phyloP scores from a whole-genome alignment of 1,284 basidiomycete species.

The Veloboletus limbatus region DNA sequence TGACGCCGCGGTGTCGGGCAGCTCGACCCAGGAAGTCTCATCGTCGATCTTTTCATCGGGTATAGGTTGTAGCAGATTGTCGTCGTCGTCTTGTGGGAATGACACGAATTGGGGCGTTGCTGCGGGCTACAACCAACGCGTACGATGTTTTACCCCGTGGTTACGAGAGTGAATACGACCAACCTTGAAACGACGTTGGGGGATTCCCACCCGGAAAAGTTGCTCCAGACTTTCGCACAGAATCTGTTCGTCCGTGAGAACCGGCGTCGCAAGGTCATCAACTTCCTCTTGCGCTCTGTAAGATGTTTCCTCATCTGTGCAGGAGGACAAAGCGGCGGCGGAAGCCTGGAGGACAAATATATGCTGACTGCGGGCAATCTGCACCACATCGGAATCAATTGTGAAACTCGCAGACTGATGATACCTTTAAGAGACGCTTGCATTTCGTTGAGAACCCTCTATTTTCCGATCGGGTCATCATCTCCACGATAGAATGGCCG shows the following conservation, averaged over 20 bases:
- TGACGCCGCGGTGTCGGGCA: constrained; percentile 11
- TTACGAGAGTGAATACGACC: constrained; percentile 14
- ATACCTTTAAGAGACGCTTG: constrained; percentile 49
- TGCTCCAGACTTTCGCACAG: constrained; percentile 48
- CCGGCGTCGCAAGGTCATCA: constrained; percentile 11
- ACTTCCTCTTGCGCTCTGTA: constrained; percentile 14
- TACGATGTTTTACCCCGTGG: not conserved
- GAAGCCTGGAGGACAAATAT: constrained; percentile 21
- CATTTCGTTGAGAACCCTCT: constrained; percentile 43
- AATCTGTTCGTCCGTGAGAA: constrained; percentile 36
- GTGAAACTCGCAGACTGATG: constrained; percentile 8
- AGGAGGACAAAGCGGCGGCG: constrained; percentile 18
- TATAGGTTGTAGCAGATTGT: constrained; percentile 18
- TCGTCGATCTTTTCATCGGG: constrained; percentile 7
- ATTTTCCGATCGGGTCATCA: constrained; percentile 53
- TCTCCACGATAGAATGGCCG: constrained; percentile 47
- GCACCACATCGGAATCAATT: constrained; percentile 18
- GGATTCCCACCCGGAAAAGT: constrained; percentile 44
- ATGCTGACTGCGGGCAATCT: constrained; percentile 26
- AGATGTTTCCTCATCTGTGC: not conserved
- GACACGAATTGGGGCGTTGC: constrained; percentile 8
- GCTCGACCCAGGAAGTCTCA: constrained; percentile 19
- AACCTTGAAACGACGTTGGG: constrained; percentile 53
- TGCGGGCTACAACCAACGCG: constrained; percentile 14
- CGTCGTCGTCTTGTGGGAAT: constrained; percentile 21